Conservation (phyloP, 2,329 filamentous ascomycete genomes). For the Fusarium irregulare region DNA sequence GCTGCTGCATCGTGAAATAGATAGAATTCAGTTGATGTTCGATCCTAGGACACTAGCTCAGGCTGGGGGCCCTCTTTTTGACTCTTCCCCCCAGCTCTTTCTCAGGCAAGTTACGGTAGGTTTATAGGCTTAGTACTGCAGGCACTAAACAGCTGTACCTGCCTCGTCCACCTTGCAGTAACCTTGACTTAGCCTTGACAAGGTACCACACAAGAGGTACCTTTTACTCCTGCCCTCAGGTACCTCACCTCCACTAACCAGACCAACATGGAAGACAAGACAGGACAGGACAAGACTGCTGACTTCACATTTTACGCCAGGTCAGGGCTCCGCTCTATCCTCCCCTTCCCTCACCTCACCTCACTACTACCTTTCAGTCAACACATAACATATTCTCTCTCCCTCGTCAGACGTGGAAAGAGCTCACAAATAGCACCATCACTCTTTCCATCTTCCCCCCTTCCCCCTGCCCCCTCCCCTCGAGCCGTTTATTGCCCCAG, state of each 20-base stretch:
- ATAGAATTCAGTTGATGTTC: constrained; percentile 19
- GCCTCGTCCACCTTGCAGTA: constrained; percentile 16
- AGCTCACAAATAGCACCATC: constrained; percentile 46
- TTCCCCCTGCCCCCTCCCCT: constrained; percentile 33
- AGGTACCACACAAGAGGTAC: constrained; percentile 6
- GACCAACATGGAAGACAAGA: not conserved
- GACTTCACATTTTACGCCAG: constrained; percentile 31
- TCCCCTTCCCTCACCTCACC: constrained; percentile 26
- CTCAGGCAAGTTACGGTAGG: constrained; percentile 25
- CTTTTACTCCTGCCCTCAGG: constrained; percentile 1
- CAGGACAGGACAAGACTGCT: constrained; percentile 5
- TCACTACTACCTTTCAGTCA: constrained; percentile 29
- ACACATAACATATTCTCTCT: constrained; percentile 36
- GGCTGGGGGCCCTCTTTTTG: constrained; percentile 32
- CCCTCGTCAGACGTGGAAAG: constrained; percentile 47
- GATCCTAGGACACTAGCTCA: constrained; percentile 17
- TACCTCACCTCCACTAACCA: not conserved
- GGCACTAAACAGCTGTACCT: constrained; percentile 26
- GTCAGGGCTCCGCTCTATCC: constrained; percentile 24
- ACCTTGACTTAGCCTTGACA: constrained; percentile 25
- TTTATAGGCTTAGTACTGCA: constrained; percentile 13
- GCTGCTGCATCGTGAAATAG: constrained; percentile 11
- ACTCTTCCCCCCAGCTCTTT: constrained; percentile 17
- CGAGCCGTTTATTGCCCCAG: constrained; percentile 40
- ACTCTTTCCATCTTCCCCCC: constrained; percentile 28